Percentiles rank a stretch among this genome's conserved stretches.
phyloP scores from a whole-genome alignment of 768 basidiomycete species.

The Amanita rubescens region DNA sequence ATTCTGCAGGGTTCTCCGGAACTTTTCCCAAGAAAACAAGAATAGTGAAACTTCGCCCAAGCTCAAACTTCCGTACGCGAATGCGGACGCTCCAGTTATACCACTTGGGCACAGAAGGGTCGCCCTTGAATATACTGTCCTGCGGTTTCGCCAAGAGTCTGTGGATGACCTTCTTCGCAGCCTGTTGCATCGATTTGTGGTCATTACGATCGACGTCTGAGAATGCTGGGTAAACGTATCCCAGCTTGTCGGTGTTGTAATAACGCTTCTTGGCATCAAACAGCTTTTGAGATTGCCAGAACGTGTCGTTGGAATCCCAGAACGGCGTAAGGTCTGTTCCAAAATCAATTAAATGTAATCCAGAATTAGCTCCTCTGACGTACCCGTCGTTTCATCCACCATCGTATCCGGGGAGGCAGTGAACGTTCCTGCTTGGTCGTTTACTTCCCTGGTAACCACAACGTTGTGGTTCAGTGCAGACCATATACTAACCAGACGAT shows the following conservation, averaged over 20 bases:
- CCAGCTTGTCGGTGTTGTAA: constrained; percentile 23
- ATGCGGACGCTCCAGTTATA: constrained; percentile 39
- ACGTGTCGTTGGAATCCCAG: constrained; percentile 29
- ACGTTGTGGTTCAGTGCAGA: constrained; percentile 34
- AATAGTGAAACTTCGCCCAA: constrained; percentile 36
- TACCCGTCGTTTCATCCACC: constrained; percentile 24
- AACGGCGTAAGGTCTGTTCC: constrained; percentile 38
- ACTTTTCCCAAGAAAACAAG: constrained; percentile 40
- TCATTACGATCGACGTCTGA: background rate
- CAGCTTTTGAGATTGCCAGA: constrained; percentile 28
- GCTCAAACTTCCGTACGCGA: constrained; percentile 33
- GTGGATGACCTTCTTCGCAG: background rate
- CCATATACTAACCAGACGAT: constrained; percentile 47
- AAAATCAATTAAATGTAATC: background rate
- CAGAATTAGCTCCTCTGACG: background rate
- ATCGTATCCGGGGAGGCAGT: constrained; percentile 20
- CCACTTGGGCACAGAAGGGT: constrained; percentile 5
- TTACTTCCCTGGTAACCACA: constrained; percentile 26
- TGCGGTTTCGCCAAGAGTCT: background rate
- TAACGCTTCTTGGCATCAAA: background rate
- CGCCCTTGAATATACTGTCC: constrained; percentile 2
- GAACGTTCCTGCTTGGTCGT: constrained; percentile 22
- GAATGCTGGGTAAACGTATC: constrained; percentile 48
- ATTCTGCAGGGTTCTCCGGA: constrained; percentile 28
- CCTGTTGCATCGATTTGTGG: background rate